These are phyloP conservation scores for Diaporthe destruens DNA, from an alignment of 2,329 filamentous ascomycete genomes.

Conservation along the genomic window DNA sequence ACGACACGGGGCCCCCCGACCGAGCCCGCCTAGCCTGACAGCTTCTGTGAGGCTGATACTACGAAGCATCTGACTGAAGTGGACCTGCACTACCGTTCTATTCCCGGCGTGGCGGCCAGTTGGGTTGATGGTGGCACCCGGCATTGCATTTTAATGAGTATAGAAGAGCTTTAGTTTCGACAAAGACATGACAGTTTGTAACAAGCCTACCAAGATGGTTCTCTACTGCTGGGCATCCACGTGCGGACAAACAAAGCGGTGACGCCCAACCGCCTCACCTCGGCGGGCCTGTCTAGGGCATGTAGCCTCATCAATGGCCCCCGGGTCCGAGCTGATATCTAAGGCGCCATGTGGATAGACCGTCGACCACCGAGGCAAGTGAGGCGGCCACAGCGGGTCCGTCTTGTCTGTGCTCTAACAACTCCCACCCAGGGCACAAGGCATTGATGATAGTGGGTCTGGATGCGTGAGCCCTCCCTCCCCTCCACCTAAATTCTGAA, in stretches of 20 bases:
- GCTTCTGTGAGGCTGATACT: constrained; percentile 13
- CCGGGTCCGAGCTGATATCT: neutral
- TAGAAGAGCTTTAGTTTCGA: constrained; percentile 32
- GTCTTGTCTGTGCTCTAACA: constrained; percentile 11
- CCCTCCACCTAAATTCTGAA: neutral
- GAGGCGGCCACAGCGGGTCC: neutral
- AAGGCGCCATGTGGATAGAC: neutral
- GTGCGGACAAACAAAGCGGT: neutral
- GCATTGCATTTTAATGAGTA: constrained; percentile 37
- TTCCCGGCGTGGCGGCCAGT: constrained; percentile 11
- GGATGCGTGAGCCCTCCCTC: no score
- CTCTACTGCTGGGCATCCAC: neutral
- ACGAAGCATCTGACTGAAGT: neutral
- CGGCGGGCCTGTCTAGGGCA: neutral
- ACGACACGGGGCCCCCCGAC: no score
- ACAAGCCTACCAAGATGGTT: neutral
- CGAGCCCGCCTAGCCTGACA: neutral
- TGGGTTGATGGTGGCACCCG: constrained; percentile 7
- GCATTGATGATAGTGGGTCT: constrained; percentile 21
- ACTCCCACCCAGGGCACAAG: neutral
- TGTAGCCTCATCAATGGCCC: neutral
- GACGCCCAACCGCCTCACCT: constrained; percentile 22
- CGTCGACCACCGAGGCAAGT: neutral
- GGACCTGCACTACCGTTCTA: neutral
- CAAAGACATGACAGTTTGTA: constrained; percentile 37